Percentiles rank a stretch among this genome's conserved stretches.
Conservation (phyloP, 371 early-diverging fungal species). For the Umbelopsis sp. region DNA sequence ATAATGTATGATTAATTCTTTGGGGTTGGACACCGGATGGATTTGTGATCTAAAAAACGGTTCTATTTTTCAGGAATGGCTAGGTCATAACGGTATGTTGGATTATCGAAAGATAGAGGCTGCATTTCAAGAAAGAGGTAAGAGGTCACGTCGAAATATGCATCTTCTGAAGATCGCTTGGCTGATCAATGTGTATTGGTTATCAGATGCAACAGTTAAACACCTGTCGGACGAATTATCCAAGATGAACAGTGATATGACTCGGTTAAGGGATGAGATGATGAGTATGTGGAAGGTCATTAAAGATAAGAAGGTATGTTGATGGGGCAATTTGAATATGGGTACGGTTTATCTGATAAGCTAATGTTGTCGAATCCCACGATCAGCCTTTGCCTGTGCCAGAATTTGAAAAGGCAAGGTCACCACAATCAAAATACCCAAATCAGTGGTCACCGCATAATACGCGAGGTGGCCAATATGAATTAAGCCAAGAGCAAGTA, state of each 20-base stretch:
- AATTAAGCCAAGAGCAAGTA: not conserved
- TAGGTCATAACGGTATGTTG: conserved; percentile 52
- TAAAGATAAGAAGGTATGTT: conserved; percentile 63
- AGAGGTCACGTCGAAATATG: not conserved
- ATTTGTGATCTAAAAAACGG: too few relatives aligned
- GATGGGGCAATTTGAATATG: too few relatives aligned
- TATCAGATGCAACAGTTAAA: conserved; percentile 53
- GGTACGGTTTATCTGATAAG: not conserved
- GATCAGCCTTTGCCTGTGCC: conserved; percentile 42
- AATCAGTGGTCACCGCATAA: conserved; percentile 27
- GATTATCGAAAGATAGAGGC: conserved; percentile 60
- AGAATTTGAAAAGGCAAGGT: conserved; percentile 34
- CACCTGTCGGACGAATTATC: conserved; percentile 59
- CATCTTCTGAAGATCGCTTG: not conserved
- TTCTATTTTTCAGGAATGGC: conserved; percentile 43
- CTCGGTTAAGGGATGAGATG: conserved; percentile 57
- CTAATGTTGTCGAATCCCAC: not conserved
- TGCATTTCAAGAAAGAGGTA: conserved; percentile 65
- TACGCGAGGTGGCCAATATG: conserved; percentile 7
- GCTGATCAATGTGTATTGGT: not conserved
- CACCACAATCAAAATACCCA: conserved; percentile 6
- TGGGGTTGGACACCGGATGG: too few relatives aligned
- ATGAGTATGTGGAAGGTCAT: conserved; percentile 53
- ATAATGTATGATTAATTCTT: conserved; percentile 51
- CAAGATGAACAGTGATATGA: conserved; percentile 53